phyloP scores from a whole-genome alignment of 2,329 filamentous ascomycete species.

The Dryadomyces sulphureus region DNA sequence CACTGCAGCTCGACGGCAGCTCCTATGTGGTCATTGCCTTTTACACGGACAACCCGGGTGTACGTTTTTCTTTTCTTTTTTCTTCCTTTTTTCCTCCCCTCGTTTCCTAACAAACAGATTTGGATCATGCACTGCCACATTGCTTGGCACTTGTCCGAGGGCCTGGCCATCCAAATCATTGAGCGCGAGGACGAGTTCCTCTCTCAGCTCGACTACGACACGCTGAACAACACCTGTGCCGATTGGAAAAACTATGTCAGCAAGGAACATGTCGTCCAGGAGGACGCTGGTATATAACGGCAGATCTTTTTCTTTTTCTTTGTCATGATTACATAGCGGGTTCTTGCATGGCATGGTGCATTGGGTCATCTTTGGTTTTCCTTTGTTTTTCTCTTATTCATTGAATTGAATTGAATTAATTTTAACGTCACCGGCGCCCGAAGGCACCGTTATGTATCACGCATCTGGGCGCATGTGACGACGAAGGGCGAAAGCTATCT shows the following conservation, averaged over 20 bases:
- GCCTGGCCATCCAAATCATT: conserved; percentile 3
- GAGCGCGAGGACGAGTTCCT: conserved; percentile 1
- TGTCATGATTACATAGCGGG: too few relatives aligned
- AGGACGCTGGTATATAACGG: conserved; percentile 4
- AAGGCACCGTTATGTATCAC: too few relatives aligned
- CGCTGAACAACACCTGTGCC: not conserved
- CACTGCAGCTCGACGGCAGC: conserved; percentile 21
- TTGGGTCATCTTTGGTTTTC: too few relatives aligned
- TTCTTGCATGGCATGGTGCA: too few relatives aligned
- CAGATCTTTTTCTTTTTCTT: too few relatives aligned
- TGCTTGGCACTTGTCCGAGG: conserved; percentile 29
- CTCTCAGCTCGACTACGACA: not conserved
- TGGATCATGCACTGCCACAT: conserved; percentile 43
- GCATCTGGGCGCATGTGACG: too few relatives aligned
- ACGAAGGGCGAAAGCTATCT: too few relatives aligned
- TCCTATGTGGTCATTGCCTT: conserved; percentile 32
- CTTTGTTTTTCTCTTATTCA: too few relatives aligned
- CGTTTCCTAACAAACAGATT: not conserved
- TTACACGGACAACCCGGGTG: conserved; percentile 31
- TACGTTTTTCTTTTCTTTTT: not conserved
- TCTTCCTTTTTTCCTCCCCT: not conserved
- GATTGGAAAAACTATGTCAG: not conserved
- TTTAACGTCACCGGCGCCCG: too few relatives aligned
- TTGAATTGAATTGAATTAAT: too few relatives aligned
- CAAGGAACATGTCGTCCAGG: not conserved